These are phyloP conservation scores for Raddia guianensis DNA, from an alignment of 176 grass and related monocot species.

Conservation along the genomic window DNA sequence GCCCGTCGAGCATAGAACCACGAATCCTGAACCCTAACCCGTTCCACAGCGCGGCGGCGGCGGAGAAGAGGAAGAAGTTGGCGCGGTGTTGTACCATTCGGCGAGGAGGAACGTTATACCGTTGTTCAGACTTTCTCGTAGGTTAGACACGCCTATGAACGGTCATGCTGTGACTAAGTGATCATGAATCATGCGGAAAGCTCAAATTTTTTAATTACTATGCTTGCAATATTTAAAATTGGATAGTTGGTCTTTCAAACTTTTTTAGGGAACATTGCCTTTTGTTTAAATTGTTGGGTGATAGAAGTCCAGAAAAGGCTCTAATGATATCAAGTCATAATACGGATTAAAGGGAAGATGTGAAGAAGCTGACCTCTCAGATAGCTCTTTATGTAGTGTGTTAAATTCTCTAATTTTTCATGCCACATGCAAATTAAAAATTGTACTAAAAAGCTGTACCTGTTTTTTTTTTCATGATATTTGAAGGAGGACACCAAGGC, in stretches of 20 bases:
- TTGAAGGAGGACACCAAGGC: conserved; percentile 60
- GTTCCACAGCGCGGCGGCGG: too few relatives aligned
- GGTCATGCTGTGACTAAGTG: background rate
- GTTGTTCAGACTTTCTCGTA: background rate
- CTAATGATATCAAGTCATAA: conserved; percentile 22
- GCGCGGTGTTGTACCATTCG: too few relatives aligned
- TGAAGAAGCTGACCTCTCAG: conserved; percentile 28
- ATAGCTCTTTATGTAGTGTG: background rate
- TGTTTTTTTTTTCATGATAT: conserved; percentile 16
- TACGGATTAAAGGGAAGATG: conserved; percentile 26
- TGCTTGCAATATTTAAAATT: conserved; percentile 1
- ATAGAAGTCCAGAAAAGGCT: background rate
- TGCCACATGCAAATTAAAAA: background rate
- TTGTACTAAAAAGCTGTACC: background rate
- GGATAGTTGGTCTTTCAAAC: background rate
- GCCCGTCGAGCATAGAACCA: too few relatives aligned
- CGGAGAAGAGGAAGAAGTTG: too few relatives aligned
- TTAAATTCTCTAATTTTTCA: conserved; percentile 13
- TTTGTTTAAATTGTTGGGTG: conserved; percentile 23
- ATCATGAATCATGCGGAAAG: background rate
- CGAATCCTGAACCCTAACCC: too few relatives aligned
- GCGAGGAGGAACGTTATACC: too few relatives aligned
- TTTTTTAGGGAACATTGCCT: background rate
- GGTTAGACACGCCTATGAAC: background rate
- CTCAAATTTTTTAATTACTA: background rate